Base-by-base conservation (phyloP, 176 grass and related monocot genomes). In the Carex myosuroides region DNA sequence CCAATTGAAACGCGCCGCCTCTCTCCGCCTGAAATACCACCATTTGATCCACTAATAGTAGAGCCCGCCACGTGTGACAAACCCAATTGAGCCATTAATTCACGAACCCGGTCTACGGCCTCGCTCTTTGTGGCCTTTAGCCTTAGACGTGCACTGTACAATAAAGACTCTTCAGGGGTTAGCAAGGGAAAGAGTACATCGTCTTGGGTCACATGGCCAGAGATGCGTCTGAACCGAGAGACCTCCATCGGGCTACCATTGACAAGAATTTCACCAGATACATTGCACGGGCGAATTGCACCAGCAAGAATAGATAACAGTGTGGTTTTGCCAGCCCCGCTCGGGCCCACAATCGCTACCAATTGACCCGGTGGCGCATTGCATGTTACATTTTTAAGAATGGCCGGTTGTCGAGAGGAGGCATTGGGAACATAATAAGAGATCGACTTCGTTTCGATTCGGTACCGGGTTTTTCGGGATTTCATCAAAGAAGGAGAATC, bases 151-250 rank as follows among this genome's bases (percentile, higher is more conserved):
- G 93, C 96, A 86, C 93, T 98, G 83, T 95, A 95, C 9, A 90
- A n/a, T 61, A 98, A 91, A 61, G 93, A 89, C 86, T 98, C 96
- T 88, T 95, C 91, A 26, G 92, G 92, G 48, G 93, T 98, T 53
- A 98, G 88, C 86, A 91, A 79, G 46, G 96, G 96, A 85, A 98
- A 98, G 39, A 98, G 91, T 6, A 88, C 88, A 81, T 98, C 95
- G 3, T 95, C 89, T 90, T 98, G 96, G 7, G 96, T 88, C 12
- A 95, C 96, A 81, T 98, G 88, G 0, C 96, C 96, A 5, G 96
- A 98, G 21, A 90, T 88, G 5, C 92, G 88, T 8, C 91, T 86
- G 88, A 93, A 98, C 10, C 83, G 48, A 0, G 96, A 89, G 12
- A 86, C 89, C 60, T 95, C 93, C 93, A 98, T 93, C 33, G 61